Conservation (phyloP, 495 filamentous ascomycete genomes). For the Podospora bellae-mahoneyi region DNA sequence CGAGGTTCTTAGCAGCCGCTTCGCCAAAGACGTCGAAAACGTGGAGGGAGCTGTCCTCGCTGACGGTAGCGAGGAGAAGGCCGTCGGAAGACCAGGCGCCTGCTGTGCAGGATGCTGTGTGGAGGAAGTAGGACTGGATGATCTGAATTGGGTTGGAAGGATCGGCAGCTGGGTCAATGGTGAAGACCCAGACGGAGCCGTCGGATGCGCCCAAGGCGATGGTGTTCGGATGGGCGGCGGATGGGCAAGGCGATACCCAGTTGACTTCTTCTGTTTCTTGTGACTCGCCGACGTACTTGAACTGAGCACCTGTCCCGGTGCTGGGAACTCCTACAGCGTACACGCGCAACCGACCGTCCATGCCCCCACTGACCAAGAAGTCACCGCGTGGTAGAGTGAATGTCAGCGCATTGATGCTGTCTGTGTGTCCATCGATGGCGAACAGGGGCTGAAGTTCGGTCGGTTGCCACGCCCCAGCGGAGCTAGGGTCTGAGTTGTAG, state of each 20-base stretch:
- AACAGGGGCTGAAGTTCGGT: slow-evolving; percentile 59
- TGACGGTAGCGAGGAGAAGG: slow-evolving; percentile 81
- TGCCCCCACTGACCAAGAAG: slow-evolving; percentile 77
- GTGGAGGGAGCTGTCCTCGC: slow-evolving; percentile 82
- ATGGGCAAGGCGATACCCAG: slow-evolving; percentile 79
- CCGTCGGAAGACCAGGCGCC: slow-evolving; percentile 90
- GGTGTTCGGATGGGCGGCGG: slow-evolving; percentile 65
- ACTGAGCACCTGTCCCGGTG: slow-evolving; percentile 69
- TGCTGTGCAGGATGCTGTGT: slow-evolving; percentile 82
- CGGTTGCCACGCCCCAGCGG: slow-evolving; percentile 44
- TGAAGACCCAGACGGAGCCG: slow-evolving; percentile 93
- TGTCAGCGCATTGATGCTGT: slow-evolving; percentile 78
- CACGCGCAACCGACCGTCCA: slow-evolving; percentile 74
- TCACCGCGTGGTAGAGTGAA: slow-evolving; percentile 83
- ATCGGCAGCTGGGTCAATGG: slow-evolving; percentile 61
- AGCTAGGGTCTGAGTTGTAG: slow-evolving; percentile 62
- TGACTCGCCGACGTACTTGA: slow-evolving; percentile 65
- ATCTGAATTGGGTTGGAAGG: slow-evolving; percentile 61
- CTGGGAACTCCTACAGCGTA: slow-evolving; percentile 66
- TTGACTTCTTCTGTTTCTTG: slow-evolving; percentile 91
- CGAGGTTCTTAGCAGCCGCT: slow-evolving; percentile 69
- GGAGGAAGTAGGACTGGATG: slow-evolving; percentile 84
- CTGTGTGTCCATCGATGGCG: slow-evolving; percentile 80
- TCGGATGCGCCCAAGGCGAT: slow-evolving; percentile 89
- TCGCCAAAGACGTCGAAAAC: slow-evolving; percentile 91